phyloP scores from a whole-genome alignment of 1,139 yeast genomes.

The Diutina ranongensis region DNA sequence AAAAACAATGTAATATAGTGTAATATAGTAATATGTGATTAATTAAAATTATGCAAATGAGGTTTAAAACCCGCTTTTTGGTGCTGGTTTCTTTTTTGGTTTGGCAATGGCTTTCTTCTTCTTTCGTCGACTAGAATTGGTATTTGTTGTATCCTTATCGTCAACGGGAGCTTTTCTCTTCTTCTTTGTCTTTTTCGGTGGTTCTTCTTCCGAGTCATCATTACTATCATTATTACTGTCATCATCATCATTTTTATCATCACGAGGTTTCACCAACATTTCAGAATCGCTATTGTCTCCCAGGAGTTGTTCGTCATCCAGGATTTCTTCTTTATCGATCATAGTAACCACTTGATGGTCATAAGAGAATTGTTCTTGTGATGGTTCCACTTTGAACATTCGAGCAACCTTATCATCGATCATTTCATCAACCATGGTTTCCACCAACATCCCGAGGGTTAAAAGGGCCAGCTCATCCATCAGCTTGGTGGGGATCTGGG shows the following conservation, averaged over 20 bases:
- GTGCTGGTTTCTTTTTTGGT: neutral
- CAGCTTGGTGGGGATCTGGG: neutral
- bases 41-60: no score
- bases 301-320: neutral
- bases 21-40: neutral
- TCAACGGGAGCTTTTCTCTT: no score
- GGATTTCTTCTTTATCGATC: neutral
- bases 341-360: neutral
- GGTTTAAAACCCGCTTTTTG: no score
- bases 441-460: conserved; percentile 1
- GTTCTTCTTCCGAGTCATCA: no score
- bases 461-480: conserved; percentile 5
- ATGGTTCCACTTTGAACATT: neutral
- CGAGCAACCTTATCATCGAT: neutral
- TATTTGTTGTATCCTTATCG: no score
- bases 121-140: no score
- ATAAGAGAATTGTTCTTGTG: neutral
- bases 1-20: neutral
- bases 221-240: neutral
- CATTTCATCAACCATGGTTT: neutral
- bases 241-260: neutral
- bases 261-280: neutral
- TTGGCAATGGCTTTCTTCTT: neutral
- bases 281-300: neutral
- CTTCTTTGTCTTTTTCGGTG: no score